Base-by-base conservation (phyloP, 2,329 filamentous ascomycete species). In the Xylariomycetidae sp. region DNA sequence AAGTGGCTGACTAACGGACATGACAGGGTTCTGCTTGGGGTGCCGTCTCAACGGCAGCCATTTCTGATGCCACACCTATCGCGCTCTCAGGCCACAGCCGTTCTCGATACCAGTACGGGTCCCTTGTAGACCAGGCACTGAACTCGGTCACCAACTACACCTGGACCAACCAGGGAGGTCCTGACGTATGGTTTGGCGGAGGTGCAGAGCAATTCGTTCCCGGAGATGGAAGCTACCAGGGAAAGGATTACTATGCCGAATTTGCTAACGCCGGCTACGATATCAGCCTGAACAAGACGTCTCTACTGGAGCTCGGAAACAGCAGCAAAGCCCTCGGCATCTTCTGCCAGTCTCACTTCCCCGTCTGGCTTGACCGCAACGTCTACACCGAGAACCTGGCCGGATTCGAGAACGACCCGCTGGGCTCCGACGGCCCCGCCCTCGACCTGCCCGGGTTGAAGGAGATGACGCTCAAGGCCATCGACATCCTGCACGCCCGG, bases 401-500 rank as follows among this genome's bases (percentile, higher is more conserved):
- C 45, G 68, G 61, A 28, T 70, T 82, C 42, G 72, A 73, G 37
- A 86, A 89, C 58, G 72, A 82, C 48, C 85, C 87, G 1, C 68
- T 74, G 9, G 85, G 85, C 31, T 71, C 71, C 41, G 69, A 72
- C 26, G 67, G 64, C 12, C 66, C 82, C 25, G 85, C 85, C 5
- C 68, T 73, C 6, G 85, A 92, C 52, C 77, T 90, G 17, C 87
- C 87, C 1, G 87, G 87, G 4, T 77, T 92, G 31, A 90, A 88
- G 63, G 85, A 92, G 27, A 94, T 94, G 87, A 89, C 87, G 0
- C 68, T 89, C 48, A 94, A 94, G 67, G 86, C 86, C 16, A 74
- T 92, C 31, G 85, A 90, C 38, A 78, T 90, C 33, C 74, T 92
- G n/a, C 64, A 82, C 57, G 69, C 69, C 25, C 72, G 77, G 38